Evolutionary conservation across 2,329 filamentous ascomycete genomes (phyloP).

Genomic region (Sclerotinia spermophila): DNA sequence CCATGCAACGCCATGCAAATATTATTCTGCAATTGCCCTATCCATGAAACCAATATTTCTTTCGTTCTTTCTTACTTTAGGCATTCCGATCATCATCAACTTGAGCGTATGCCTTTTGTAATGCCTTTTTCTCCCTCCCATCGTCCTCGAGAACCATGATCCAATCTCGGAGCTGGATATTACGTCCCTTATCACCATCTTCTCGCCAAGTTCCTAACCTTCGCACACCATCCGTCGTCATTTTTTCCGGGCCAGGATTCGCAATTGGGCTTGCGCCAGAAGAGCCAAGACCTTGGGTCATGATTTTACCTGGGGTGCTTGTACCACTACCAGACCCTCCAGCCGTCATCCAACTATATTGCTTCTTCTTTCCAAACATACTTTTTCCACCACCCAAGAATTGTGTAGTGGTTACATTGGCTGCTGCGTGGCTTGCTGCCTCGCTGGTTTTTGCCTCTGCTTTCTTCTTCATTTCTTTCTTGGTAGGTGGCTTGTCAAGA

Average conservation of each 20-base stretch:
- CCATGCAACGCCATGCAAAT: constrained; percentile 20
- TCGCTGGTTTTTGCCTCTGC: constrained; percentile 72
- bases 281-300: constrained; percentile 39
- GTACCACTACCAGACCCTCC: constrained; percentile 49
- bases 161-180: constrained; percentile 82
- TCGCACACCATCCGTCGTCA: constrained; percentile 57
- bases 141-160: constrained; percentile 76
- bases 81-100: constrained; percentile 29
- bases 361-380: constrained; percentile 61
- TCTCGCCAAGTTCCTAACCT: constrained; percentile 75
- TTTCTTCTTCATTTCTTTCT: constrained; percentile 81
- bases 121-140: constrained; percentile 60
- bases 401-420: constrained; percentile 78
- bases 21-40: constrained; percentile 13
- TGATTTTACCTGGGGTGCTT: constrained; percentile 45
- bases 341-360: constrained; percentile 68
- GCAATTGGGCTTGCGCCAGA: constrained; percentile 37
- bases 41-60: constrained; percentile 28
- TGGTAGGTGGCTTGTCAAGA: constrained; percentile 69
- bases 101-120: constrained; percentile 46
- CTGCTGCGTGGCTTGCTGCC: constrained; percentile 72
- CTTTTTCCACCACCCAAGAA: constrained; percentile 66
- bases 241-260: constrained; percentile 38
- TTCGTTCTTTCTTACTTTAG: constrained; percentile 37
- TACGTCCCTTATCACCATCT: constrained; percentile 69